Percentiles rank a stretch among this genome's conserved stretches.
Conservation (phyloP, 164 flowering plant species). For the Cinnamomum micranthum region DNA sequence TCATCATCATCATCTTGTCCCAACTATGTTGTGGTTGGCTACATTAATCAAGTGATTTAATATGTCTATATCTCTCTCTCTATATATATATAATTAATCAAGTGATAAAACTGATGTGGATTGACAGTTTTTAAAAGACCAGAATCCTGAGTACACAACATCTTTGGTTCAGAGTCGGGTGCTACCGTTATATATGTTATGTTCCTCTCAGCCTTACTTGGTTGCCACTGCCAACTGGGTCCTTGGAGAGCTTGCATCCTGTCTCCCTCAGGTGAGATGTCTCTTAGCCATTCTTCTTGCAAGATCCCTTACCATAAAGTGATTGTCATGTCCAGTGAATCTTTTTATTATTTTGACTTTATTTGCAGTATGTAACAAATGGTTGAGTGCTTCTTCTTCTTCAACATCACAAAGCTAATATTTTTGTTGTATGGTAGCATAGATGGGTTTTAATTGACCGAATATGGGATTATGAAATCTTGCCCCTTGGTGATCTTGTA, state of each 20-base stretch:
- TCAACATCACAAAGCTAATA: too few species aligned
- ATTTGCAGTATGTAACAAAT: too few species aligned
- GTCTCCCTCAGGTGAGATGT: conserved; percentile 64
- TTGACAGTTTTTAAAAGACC: conserved; percentile 55
- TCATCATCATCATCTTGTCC: too few species aligned
- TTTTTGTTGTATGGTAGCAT: too few species aligned
- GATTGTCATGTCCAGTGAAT: too few species aligned
- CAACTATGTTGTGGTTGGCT: too few species aligned
- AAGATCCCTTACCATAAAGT: neutral
- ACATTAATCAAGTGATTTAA: conserved; percentile 4
- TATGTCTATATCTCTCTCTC: conserved; percentile 5
- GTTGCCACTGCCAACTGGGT: conserved; percentile 83
- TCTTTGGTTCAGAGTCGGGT: conserved; percentile 48
- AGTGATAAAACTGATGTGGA: neutral
- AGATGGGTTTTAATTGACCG: too few species aligned
- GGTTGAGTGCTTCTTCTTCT: too few species aligned
- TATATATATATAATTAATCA: neutral
- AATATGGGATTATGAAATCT: too few species aligned
- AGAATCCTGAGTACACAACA: conserved; percentile 39
- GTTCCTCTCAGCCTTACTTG: conserved; percentile 46
- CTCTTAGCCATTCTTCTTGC: conserved; percentile 2
- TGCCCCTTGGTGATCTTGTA: too few species aligned
- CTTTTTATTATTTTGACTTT: too few species aligned
- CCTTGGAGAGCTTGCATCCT: conserved; percentile 74
- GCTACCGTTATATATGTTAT: conserved; percentile 50